phyloP scores from a whole-genome alignment of 352 stramenopile genomes.

The Phytophthora cryptogea region DNA sequence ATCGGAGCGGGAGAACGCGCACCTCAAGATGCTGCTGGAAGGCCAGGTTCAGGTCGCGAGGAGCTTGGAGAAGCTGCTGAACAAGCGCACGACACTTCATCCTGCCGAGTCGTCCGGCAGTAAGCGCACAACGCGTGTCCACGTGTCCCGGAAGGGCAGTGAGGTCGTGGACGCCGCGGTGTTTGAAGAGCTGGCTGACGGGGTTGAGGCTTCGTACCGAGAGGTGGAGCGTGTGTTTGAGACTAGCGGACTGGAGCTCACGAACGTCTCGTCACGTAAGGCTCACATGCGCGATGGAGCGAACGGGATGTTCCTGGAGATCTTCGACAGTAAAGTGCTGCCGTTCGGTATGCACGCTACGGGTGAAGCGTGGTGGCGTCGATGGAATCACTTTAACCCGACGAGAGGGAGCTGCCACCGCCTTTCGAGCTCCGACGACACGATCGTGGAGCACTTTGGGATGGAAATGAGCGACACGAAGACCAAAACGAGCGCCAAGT shows the following conservation, averaged over 20 bases:
- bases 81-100: conserved; percentile 14
- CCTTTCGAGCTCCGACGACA: conserved; percentile 33
- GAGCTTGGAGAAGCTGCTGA: conserved; percentile 35
- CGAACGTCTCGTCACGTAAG: conserved; percentile 25
- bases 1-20: conserved; percentile 32
- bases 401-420: conserved; percentile 24
- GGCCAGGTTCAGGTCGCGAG: conserved; percentile 27
- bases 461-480: conserved; percentile 59
- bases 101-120: conserved; percentile 24
- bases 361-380: conserved; percentile 42
- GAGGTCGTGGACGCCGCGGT: conserved; percentile 22
- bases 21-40: conserved; percentile 29
- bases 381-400: conserved; percentile 45
- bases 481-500: conserved; percentile 44
- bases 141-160: conserved; percentile 23
- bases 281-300: conserved; percentile 29
- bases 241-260: conserved; percentile 17
- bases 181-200: conserved; percentile 32
- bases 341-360: conserved; percentile 42
- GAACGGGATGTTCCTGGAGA: conserved; percentile 42
- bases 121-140: conserved; percentile 24
- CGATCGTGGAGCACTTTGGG: conserved; percentile 47
- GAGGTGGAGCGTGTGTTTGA: conserved; percentile 40
- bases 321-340: conserved; percentile 45
- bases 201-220: conserved; percentile 32